Percentiles rank a stretch among this genome's conserved stretches.
Evolutionary conservation across 345 rosid species (phyloP).

Genomic region (Pugionium dolabratum): DNA sequence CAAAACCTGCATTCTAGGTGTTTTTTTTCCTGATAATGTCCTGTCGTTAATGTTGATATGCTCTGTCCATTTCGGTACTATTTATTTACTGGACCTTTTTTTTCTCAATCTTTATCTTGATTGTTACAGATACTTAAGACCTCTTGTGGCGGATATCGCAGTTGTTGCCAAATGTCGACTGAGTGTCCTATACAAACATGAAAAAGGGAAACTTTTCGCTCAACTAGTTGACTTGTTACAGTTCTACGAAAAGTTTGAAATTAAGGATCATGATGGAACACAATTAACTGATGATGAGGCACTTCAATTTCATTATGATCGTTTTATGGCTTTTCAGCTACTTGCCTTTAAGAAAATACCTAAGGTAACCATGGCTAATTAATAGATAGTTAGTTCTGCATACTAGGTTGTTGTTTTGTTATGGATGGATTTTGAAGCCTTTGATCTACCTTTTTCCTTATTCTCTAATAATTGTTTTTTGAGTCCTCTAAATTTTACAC

Average conservation of each 20-base stretch:
- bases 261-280: conserved; percentile 93
- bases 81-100: conserved; percentile 11
- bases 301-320: conserved; percentile 84
- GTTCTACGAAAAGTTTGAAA: conserved; percentile 97
- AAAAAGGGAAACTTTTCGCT: conserved; percentile 87
- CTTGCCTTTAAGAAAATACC: conserved; percentile 89
- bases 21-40: background rate
- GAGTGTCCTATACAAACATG: conserved; percentile 82
- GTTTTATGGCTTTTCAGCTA: conserved; percentile 83
- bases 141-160: conserved; percentile 96
- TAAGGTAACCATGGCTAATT: conserved; percentile 52
- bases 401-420: background rate
- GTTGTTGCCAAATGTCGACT: conserved; percentile 93
- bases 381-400: conserved; percentile 19
- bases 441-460: conserved; percentile 17
- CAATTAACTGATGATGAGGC: conserved; percentile 94
- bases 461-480: conserved; percentile 20
- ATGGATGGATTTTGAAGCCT: conserved; percentile 18
- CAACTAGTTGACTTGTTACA: conserved; percentile 94
- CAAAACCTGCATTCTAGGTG: conserved; percentile 8
- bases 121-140: conserved; percentile 77
- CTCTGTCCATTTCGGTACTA: conserved; percentile 3
- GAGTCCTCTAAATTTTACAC: conserved; percentile 12
- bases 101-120: conserved; percentile 18
- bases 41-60: background rate